Conservation (phyloP, 2,329 filamentous ascomycete genomes). For the Tolypocladium sp. region DNA sequence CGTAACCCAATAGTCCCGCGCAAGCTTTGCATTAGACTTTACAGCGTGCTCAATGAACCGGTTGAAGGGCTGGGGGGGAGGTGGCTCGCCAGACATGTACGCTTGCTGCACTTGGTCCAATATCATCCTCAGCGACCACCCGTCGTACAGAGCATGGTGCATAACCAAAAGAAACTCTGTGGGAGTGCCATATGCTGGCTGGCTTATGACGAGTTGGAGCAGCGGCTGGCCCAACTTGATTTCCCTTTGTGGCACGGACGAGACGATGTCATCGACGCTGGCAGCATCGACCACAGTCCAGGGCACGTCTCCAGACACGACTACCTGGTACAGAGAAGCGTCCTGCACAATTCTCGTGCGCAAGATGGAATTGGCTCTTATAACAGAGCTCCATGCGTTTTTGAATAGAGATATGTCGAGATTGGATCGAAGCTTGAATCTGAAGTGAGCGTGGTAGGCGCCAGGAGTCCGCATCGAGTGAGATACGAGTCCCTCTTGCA, state of each 20-base stretch:
- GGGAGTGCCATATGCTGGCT: not conserved
- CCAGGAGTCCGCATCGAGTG: slow-evolving; percentile 30
- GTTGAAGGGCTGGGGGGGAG: not conserved
- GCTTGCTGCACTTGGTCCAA: slow-evolving; percentile 31
- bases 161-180: slow-evolving; percentile 25
- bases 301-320: slow-evolving; percentile 10
- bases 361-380: slow-evolving; percentile 25
- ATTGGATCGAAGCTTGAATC: slow-evolving; percentile 23
- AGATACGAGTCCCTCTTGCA: slow-evolving; percentile 41
- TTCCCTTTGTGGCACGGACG: slow-evolving; percentile 11
- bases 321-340: slow-evolving; percentile 30
- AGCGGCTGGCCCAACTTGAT: slow-evolving; percentile 29
- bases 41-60: not conserved
- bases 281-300: slow-evolving; percentile 19
- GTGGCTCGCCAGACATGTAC: slow-evolving; percentile 20
- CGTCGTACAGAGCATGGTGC: slow-evolving; percentile 44
- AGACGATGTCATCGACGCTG: not conserved
- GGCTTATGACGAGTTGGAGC: slow-evolving; percentile 27
- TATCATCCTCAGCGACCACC: slow-evolving; percentile 38
- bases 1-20: not conserved
- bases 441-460: slow-evolving; percentile 37
- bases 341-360: slow-evolving; percentile 31
- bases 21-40: not conserved
- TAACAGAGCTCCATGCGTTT: slow-evolving; percentile 26
- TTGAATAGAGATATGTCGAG: slow-evolving; percentile 19